phyloP scores from a whole-genome alignment of 257 asterid species.

The Ballota nigra region DNA sequence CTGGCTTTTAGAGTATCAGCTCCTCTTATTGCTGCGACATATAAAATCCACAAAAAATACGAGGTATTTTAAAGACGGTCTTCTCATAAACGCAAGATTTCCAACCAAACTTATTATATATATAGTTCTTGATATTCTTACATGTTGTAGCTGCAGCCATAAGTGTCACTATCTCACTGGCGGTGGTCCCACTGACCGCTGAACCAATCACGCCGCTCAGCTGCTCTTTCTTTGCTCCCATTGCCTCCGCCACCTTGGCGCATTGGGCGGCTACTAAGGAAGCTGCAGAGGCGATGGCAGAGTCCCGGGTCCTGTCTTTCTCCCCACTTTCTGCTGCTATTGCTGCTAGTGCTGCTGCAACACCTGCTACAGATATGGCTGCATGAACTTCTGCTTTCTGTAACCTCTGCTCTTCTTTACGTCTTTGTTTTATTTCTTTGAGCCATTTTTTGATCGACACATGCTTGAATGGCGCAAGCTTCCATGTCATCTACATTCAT shows the following conservation, averaged over 20 bases:
- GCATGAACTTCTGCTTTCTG: constrained; percentile 91
- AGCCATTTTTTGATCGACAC: constrained; percentile 85
- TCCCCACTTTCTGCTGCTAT: constrained; percentile 67
- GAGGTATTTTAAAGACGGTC: background rate
- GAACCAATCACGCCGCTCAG: constrained; percentile 65
- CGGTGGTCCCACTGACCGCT: constrained; percentile 58
- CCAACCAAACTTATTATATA: background rate
- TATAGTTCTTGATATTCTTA: constrained; percentile 20
- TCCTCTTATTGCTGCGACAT: constrained; percentile 79
- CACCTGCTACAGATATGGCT: constrained; percentile 87
- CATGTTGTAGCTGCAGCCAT: constrained; percentile 90
- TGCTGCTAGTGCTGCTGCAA: constrained; percentile 92
- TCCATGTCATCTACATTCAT: constrained; percentile 69
- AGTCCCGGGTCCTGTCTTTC: constrained; percentile 38
- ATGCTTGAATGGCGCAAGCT: constrained; percentile 53
- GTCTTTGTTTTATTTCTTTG: constrained; percentile 66
- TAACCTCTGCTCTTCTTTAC: constrained; percentile 73
- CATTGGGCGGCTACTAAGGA: constrained; percentile 92
- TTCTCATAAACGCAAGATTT: background rate
- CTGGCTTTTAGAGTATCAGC: constrained; percentile 78
- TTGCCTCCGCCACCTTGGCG: constrained; percentile 86
- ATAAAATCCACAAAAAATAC: background rate
- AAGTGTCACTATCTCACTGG: constrained; percentile 63
- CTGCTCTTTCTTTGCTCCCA: constrained; percentile 90
- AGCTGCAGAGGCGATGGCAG: constrained; percentile 83